Base-by-base conservation (phyloP, 345 rosid genomes). In the Erysimum cheiranthoides region DNA sequence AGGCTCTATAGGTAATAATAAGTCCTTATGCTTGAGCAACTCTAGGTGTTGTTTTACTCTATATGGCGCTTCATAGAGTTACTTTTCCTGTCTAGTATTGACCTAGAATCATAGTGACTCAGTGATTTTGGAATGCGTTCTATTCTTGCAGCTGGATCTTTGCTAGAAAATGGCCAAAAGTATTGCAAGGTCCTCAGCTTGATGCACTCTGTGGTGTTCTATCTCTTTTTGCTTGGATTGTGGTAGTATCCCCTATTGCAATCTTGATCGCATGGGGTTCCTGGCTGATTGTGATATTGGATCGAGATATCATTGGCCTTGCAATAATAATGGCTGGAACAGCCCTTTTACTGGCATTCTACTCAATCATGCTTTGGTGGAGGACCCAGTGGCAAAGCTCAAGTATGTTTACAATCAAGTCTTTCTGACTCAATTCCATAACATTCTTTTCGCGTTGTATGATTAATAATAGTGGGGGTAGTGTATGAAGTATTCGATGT, bases 311-410 rank as follows among this genome's bases (percentile, higher is more conserved):
- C 68, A 80, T 96, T 84, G 99, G 99, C 47, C 88, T 95, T 79
- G 98, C 97, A 36, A 86, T 92, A 56, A 90, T 91, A 82, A 91
- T 96, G 98, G 98, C 97, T 61, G 99, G 97, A 63, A 89, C 89
- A 73, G 99, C 98, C 67, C 97, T 96, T 79, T 73, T 93, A 18
- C 74, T 96, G 85, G 96, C 99, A 40, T 96, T 93, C 84, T 93
- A 96, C 80, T 89, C 99, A 75, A 91, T 96, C 86, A 91, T 96
- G 97, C 94, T 93, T 64, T 93, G 99, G 99, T 96, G 95, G 98
- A 91, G 96, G 86, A 93, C 97, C 8, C 91, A 84, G 72, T 92
- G 99, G 99, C 99, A 95, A 86, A 92, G 98, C 80, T 92, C 99
- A 83, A 89, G 98, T 95, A 92, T 56, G 90, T 75, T 32, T 75